Evolutionary conservation across 768 basidiomycete genomes (phyloP), one percentile per base, ranked within the genome.

Genomic region (Gloeophyllum trabeum): DNA sequence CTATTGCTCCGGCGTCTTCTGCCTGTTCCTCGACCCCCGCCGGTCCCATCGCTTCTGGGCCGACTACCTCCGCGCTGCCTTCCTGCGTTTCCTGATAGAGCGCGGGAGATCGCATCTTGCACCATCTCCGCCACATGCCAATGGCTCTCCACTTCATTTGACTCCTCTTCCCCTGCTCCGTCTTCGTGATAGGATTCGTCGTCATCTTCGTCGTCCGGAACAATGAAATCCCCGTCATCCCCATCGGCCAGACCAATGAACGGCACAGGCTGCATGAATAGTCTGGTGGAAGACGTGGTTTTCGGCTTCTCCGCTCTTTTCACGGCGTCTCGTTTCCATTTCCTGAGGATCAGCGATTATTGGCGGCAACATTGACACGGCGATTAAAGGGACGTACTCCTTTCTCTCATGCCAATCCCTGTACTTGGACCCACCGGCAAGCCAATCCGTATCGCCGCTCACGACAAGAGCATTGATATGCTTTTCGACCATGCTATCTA

Each of bases 401-500:
- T 73, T 67, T 43, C 81, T 68, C 30, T 49, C 52, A 16, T 51
- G 54, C 75, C 78, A 81, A 39, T 82, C 79, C 7, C 54, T 52
- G 39, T 58, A 59, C 47, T 60, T 69, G 23, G 50, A 49, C 1
- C 79, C 83, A 25, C 54, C 66, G 12, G 57, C 54, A 39, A 65
- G 57, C 79, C 79, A 84, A 14, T 73, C 78, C 14, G 58, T 57
- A 21, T 61, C 52, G 19, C 76, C 74, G 42, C 54, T 70, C 19
- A 53, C 65, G 2, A 70, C 59, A 12, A 74, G 65, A 14, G 65
- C 60, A 5, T 52, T 47, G n/a, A 85, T 57, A 49, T 85, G 72
- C 51, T 68, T 75, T 44, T 73, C 74, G 3, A 86, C 71, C 14
- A 67, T 57, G 48, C 64, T 75, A 51, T 86, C 80, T 48, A 79